These are phyloP conservation scores for Fusarium concolor DNA, from an alignment of 2,329 filamentous ascomycete species.

Conservation along the genomic window DNA sequence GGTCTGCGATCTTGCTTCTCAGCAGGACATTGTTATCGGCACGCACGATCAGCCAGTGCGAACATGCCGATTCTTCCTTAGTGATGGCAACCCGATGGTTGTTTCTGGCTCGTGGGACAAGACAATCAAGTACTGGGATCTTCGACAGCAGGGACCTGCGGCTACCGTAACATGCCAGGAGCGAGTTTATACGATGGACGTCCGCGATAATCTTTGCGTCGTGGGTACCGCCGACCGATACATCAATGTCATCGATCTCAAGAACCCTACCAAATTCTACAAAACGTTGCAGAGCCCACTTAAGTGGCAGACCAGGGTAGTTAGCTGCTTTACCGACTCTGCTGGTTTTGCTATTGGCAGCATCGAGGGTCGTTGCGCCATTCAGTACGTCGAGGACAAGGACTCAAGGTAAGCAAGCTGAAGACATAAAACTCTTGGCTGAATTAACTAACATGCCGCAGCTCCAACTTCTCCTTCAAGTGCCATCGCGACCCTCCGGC, in stretches of 20 bases:
- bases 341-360: slow-evolving; percentile 94
- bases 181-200: slow-evolving; percentile 91
- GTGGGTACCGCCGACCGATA: slow-evolving; percentile 94
- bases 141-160: slow-evolving; percentile 73
- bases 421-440: too few species aligned
- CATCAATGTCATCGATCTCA: slow-evolving; percentile 94
- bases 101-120: slow-evolving; percentile 95
- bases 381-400: slow-evolving; percentile 98
- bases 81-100: slow-evolving; percentile 79
- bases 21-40: slow-evolving; percentile 78
- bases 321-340: slow-evolving; percentile 94
- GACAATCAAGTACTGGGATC: slow-evolving; percentile 90
- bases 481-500: slow-evolving; percentile 88
- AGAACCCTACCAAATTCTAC: slow-evolving; percentile 89
- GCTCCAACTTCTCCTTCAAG: slow-evolving; percentile 98
- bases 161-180: slow-evolving; percentile 77
- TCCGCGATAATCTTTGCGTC: slow-evolving; percentile 87
- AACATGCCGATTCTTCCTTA: slow-evolving; percentile 81
- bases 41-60: slow-evolving; percentile 87
- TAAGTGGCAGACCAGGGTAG: slow-evolving; percentile 97
- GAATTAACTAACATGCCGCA: slow-evolving; percentile 48
- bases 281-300: slow-evolving; percentile 96
- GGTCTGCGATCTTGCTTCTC: slow-evolving; percentile 81
- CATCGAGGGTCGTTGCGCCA: slow-evolving; percentile 96
- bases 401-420: slow-evolving; percentile 75